Evolutionary conservation across 2,329 filamentous ascomycete species (phyloP), one percentile per base, ranked within the genome.

Genomic region (Capronia coronata): DNA sequence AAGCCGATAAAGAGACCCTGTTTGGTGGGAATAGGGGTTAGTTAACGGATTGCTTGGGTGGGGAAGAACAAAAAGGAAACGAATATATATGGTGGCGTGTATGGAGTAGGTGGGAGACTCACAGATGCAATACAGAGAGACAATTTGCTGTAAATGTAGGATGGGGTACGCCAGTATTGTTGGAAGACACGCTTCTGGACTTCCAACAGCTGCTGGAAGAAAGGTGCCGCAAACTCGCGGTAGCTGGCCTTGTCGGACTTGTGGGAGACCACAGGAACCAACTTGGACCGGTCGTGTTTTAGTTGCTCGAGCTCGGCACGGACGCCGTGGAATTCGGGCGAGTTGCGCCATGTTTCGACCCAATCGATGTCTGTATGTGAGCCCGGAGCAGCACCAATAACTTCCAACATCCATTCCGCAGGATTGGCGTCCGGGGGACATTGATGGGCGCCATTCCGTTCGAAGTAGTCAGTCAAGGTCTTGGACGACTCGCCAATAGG

Each of bases 121-220:
- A 51, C 52, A 13, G 76, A 75, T 13, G 82, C 68, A 19, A 77
- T 70, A 63, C 83, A 87, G 14, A 94, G 80, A 1, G 76, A 71
- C 0, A 75, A 65, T 74, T 94, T 94, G 61, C 86, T 83, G 72
- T 91, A 94, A 67, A 95, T 90, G 72, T 94, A 94, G 3, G 82
- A 78, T 0, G 89, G 89, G 0, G 83, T 90, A 52, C 89, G 85
- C 88, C 89, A 94, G 76, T 93, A 94, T 66, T 94, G 88, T 64
- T 90, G 79, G 73, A 93, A 93, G 21, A 93, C 84, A 62, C 89
- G 87, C 57, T 77, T 66, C 14, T 80, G 76, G 49, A 87, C 86
- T 62, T 83, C 75, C 48, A 68, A 71, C 35, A 91, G 71, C 67
- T 95, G 89, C 6, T 72, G 63, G 34, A 59, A 62, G 64, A 94